phyloP scores from a whole-genome alignment of 2,329 filamentous ascomycete genomes.

The Xylaria sp. region DNA sequence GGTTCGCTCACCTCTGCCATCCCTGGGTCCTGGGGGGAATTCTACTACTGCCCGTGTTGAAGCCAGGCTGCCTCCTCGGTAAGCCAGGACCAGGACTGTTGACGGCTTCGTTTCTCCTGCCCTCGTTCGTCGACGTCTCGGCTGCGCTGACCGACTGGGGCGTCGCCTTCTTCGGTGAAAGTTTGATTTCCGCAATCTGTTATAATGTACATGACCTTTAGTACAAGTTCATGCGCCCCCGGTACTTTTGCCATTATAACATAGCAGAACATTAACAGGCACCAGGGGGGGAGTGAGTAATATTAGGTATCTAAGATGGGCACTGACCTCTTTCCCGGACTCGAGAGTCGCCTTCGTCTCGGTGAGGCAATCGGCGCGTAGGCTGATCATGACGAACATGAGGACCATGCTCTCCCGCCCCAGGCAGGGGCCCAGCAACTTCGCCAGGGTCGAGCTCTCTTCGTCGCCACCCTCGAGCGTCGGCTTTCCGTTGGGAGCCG shows the following conservation, averaged over 20 bases:
- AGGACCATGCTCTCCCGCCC: conserved; percentile 44
- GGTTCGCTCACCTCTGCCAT: background rate
- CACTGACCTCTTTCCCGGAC: conserved; percentile 36
- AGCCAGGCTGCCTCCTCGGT: background rate
- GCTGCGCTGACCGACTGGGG: background rate
- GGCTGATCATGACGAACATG: conserved; percentile 49
- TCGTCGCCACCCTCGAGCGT: conserved; percentile 31
- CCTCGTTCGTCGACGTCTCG: background rate
- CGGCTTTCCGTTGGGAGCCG: conserved; percentile 6
- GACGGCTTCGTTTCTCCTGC: background rate
- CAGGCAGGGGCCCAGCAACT: conserved; percentile 42
- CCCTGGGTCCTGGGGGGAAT: conserved; percentile 3
- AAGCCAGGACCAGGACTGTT: background rate
- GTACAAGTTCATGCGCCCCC: background rate
- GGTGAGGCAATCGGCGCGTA: conserved; percentile 24
- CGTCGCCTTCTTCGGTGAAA: conserved; percentile 12
- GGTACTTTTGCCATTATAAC: background rate
- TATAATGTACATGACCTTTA: background rate
- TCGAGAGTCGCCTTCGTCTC: conserved; percentile 38
- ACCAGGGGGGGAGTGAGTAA: background rate
- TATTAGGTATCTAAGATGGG: background rate
- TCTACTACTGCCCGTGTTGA: background rate
- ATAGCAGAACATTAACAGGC: background rate
- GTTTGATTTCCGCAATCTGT: conserved; percentile 25
- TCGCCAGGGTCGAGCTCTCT: conserved; percentile 38